These are phyloP conservation scores for Apiosordaria backusii DNA, from an alignment of 495 filamentous ascomycete species.

Conservation along the genomic window DNA sequence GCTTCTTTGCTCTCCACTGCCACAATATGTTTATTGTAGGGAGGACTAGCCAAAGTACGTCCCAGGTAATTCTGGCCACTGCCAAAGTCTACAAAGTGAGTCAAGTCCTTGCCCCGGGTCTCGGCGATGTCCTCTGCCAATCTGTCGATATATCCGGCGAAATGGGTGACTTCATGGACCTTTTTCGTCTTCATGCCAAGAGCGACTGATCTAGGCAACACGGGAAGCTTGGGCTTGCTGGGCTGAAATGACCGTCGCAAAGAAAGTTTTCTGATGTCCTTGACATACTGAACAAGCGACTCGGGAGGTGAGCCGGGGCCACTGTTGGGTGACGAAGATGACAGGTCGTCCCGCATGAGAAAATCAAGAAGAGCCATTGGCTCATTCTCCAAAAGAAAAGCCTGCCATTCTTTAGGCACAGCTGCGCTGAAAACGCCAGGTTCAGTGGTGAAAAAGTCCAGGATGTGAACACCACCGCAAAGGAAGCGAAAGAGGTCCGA, in stretches of 20 bases:
- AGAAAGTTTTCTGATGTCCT: slow-evolving; percentile 65
- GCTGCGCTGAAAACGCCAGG: slow-evolving; percentile 69
- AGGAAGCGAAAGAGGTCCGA: slow-evolving; percentile 78
- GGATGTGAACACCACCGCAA: slow-evolving; percentile 89
- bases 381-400: slow-evolving; percentile 66
- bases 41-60: slow-evolving; percentile 74
- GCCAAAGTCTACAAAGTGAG: slow-evolving; percentile 92
- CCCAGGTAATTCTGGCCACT: slow-evolving; percentile 96
- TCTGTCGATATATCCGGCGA: slow-evolving; percentile 52
- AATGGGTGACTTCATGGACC: slow-evolving; percentile 78
- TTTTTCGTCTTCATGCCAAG: slow-evolving; percentile 97
- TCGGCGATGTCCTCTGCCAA: slow-evolving; percentile 51
- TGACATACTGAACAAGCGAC: slow-evolving; percentile 69
- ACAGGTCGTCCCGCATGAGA: slow-evolving; percentile 70
- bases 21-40: slow-evolving; percentile 81
- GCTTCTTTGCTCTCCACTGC: slow-evolving; percentile 84
- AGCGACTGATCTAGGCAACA: slow-evolving; percentile 64
- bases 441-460: slow-evolving; percentile 91
- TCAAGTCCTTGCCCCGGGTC: slow-evolving; percentile 50
- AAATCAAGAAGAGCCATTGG: slow-evolving; percentile 74
- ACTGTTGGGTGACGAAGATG: slow-evolving; percentile 28
- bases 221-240: slow-evolving; percentile 39
- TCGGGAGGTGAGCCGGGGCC: slow-evolving; percentile 56
- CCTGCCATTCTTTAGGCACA: slow-evolving; percentile 74
- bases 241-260: slow-evolving; percentile 58